Evolutionary conservation across 305 asterid genomes (phyloP).

Genomic region (Nicotiana rustica): DNA sequence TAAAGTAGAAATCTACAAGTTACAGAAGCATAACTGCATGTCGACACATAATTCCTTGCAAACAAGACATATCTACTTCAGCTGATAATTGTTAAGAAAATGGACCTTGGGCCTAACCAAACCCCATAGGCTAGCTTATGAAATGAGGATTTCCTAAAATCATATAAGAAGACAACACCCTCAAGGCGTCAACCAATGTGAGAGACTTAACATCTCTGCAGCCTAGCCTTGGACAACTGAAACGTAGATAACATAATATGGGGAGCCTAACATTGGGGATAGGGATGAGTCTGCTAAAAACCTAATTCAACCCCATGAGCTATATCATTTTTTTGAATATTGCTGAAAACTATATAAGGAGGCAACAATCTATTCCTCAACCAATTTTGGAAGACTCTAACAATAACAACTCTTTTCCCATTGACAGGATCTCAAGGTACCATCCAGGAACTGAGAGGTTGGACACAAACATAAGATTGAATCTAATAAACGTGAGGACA

Average conservation of each 20-base stretch:
- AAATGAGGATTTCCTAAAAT: background rate
- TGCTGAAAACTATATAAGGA: background rate
- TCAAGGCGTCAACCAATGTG: background rate
- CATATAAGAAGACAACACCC: background rate
- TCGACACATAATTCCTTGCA: background rate
- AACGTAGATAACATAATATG: background rate
- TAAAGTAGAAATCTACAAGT: background rate
- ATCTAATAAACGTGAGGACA: background rate
- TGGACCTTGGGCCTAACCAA: background rate
- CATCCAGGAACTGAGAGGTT: background rate
- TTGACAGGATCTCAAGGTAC: conserved; percentile 5
- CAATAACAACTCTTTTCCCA: background rate
- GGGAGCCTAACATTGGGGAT: background rate
- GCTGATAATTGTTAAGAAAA: background rate
- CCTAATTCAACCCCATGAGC: background rate
- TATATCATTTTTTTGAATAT: background rate
- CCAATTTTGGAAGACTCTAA: background rate
- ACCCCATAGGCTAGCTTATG: background rate
- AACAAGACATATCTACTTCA: background rate
- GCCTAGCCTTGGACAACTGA: background rate
- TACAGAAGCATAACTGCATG: background rate
- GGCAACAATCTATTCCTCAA: background rate
- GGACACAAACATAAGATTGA: conserved; percentile 4
- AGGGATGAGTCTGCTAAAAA: background rate
- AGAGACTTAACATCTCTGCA: background rate